Evolutionary conservation across 2,329 filamentous ascomycete genomes (phyloP), one percentile per base, ranked within the genome.

Genomic region (Mycogone perniciosa): DNA sequence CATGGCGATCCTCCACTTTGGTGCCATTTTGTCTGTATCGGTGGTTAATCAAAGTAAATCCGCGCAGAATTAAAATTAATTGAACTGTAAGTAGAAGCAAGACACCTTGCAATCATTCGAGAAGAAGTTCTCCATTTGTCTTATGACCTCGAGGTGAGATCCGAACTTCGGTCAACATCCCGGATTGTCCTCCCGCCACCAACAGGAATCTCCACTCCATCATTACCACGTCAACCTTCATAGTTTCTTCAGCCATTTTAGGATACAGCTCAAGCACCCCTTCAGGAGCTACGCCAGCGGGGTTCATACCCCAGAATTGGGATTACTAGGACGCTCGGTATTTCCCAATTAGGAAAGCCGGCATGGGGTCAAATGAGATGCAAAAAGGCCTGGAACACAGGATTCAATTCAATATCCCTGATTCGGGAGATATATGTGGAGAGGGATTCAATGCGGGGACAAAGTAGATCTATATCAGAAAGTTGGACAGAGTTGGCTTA

Each of bases 1-100:
- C 56, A 79, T 68, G 40, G 72, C 76, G 50, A 80, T 76, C 60
- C 68, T 76, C 75, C 75, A 78, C 56, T 70, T 71, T 44, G 72
- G 73, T 52, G 70, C 60, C 73, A 76, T 76, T 48, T 47, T 69
- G 46, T 47, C 31, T 7, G 44, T 48, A 27, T 48, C 52, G 5
- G n/a, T 26, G 31, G 8, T n/a, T 26, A 20, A 6, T 40, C 20
- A 4, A 30, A 6, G 11, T 9, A 9, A 9, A n/a, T n/a, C 5
- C n/a, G n/a, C 33, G 13, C 1, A 31, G 35, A 44, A 10, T 9
- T 6, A 20, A 20, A 20, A 20, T 44, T 7, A 7, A 20, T 3
- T 20, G 20, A n/a, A 5, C n/a, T 20, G 0, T 7, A 42, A 11
- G 8, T 6, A 3, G 38, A 11, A 40, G 9, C n/a, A 8, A 31